Conservation (phyloP, 2,329 filamentous ascomycete genomes). For the Pseudogymnoascus sp. region DNA sequence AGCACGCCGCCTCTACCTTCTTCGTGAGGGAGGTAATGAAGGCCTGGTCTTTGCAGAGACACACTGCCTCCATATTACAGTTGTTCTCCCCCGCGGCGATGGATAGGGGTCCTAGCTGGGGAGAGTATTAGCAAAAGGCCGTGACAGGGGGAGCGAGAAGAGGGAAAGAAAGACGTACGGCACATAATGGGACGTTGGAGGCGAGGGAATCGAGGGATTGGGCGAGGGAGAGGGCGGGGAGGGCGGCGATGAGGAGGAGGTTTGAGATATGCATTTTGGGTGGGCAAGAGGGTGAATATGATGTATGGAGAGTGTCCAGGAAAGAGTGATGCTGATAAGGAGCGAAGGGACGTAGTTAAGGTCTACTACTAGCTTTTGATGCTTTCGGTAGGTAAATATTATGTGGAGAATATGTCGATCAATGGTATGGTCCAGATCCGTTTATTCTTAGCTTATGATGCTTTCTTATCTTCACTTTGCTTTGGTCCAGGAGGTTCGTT, state of each 20-base stretch:
- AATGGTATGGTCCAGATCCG: not conserved
- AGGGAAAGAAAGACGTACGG: not conserved
- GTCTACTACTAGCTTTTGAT: not conserved
- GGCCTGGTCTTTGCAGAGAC: not conserved
- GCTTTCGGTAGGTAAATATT: not conserved
- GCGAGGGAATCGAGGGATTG: not conserved
- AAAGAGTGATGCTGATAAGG: not conserved
- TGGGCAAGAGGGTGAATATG: not conserved
- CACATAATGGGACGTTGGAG: not conserved
- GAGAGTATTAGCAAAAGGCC: not conserved
- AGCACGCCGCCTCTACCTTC: not conserved
- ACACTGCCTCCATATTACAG: not conserved
- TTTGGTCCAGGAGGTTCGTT: not conserved
- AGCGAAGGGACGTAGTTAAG: not conserved
- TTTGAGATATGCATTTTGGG: not conserved
- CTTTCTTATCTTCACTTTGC: not conserved
- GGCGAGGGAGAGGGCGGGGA: not conserved
- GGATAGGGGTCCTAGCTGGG: not conserved
- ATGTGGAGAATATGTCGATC: slow-evolving; percentile 1
- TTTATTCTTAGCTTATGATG: not conserved
- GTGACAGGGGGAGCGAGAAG: not conserved
- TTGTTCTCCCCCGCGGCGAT: not conserved
- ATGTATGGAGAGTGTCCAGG: not conserved
- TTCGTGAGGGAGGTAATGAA: not conserved
- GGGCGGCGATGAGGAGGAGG: not conserved